phyloP scores from a whole-genome alignment of 352 stramenopile species.

The Phytopythium delawarense region DNA sequence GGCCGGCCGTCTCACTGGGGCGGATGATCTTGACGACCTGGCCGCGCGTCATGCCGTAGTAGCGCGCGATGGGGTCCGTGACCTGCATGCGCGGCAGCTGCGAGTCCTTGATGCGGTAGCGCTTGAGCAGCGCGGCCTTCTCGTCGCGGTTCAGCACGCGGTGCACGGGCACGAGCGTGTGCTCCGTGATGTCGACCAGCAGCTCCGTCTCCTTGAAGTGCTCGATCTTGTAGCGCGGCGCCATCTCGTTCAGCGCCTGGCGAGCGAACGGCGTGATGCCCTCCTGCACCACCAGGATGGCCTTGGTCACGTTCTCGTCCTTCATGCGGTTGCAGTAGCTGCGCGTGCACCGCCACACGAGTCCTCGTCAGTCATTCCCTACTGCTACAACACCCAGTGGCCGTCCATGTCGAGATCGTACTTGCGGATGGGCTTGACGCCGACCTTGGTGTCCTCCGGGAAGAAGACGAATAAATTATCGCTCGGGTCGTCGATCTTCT shows the following conservation, averaged over 20 bases:
- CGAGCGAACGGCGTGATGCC: constrained; percentile 98
- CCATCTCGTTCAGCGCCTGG: constrained; percentile 95
- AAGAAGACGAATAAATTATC: constrained; percentile 99
- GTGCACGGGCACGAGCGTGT: constrained; percentile 99
- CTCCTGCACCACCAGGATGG: constrained; percentile 96
- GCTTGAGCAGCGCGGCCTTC: constrained; percentile 97
- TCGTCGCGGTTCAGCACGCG: constrained; percentile 95
- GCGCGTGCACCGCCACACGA: not conserved
- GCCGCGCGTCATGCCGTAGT: constrained; percentile 94
- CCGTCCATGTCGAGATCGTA: constrained; percentile 24
- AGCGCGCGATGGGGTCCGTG: constrained; percentile 98
- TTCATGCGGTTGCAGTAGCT: constrained; percentile 96
- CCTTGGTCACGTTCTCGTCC: constrained; percentile 95
- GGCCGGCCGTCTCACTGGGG: constrained; percentile 97
- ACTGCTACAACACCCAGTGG: no score
- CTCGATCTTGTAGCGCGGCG: constrained; percentile 90
- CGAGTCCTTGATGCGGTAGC: constrained; percentile 98
- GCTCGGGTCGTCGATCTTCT: constrained; percentile 90
- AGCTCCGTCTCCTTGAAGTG: constrained; percentile 99
- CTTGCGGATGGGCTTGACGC: constrained; percentile 95
- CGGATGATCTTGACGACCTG: constrained; percentile 99
- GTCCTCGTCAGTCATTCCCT: not conserved
- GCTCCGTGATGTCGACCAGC: constrained; percentile 99
- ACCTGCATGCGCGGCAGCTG: constrained; percentile 99
- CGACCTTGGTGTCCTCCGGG: constrained; percentile 98